phyloP scores from a whole-genome alignment of 495 filamentous ascomycete genomes.

The Neurospora sp. region DNA sequence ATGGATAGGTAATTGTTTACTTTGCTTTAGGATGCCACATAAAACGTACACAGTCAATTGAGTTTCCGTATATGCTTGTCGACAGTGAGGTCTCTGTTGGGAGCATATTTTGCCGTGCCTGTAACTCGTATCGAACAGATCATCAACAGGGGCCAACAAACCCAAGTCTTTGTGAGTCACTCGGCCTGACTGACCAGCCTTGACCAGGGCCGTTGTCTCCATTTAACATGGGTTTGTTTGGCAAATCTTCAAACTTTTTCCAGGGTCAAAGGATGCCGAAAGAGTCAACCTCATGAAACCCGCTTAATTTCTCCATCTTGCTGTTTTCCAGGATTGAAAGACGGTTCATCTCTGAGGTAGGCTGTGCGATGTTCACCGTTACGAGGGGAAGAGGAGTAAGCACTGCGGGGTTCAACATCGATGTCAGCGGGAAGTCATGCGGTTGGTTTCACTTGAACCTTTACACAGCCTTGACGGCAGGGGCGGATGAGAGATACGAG shows the following conservation, averaged over 20 bases:
- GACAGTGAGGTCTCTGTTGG: no score
- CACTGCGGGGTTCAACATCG: background rate
- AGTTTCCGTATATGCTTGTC: no score
- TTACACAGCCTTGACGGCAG: no score
- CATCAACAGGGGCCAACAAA: no score
- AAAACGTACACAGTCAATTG: no score
- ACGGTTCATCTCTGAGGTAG: background rate
- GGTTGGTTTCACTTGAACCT: background rate
- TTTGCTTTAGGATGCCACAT: no score
- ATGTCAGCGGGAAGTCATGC: background rate
- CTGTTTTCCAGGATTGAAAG: no score
- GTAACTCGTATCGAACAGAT: no score
- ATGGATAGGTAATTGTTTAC: no score
- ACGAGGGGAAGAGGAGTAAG: background rate
- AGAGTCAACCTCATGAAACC: background rate
- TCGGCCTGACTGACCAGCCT: background rate
- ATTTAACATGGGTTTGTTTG: background rate
- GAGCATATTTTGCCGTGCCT: no score
- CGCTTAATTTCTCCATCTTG: no score
- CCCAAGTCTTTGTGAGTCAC: background rate
- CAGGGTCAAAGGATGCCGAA: background rate
- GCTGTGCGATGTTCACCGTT: background rate
- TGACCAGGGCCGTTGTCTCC: background rate
- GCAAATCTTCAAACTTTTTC: background rate
- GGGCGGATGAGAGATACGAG: no score